A percentile compares a stretch with the other conserved stretches of the same genome.
Evolutionary conservation across 2,329 filamentous ascomycete genomes (phyloP).

Genomic region (Camillea tinctor): DNA sequence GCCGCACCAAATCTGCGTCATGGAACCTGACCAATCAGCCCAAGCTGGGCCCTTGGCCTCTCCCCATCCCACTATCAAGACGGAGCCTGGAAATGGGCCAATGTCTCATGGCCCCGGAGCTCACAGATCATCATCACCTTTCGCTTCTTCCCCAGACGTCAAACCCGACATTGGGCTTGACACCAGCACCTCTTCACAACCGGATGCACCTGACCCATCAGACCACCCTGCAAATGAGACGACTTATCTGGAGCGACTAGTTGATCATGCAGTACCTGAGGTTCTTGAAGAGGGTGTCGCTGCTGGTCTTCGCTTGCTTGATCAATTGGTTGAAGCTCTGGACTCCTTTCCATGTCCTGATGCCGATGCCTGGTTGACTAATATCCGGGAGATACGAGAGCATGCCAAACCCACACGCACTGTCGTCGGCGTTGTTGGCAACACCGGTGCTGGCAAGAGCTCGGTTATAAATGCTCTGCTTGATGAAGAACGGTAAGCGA

Average conservation of each 20-base stretch:
- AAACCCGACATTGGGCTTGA: not conserved
- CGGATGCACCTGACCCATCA: not conserved
- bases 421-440: conserved; percentile 59
- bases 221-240: not conserved
- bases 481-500: conserved; percentile 54
- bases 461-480: conserved; percentile 63
- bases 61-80: not conserved
- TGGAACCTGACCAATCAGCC: not conserved
- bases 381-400: conserved; percentile 41
- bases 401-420: conserved; percentile 37
- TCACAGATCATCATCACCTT: not conserved
- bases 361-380: conserved; percentile 34
- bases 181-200: not conserved
- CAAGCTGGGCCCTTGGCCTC: not conserved
- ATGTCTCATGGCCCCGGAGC: not conserved
- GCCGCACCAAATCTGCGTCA: not conserved
- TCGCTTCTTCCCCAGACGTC: not conserved
- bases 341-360: conserved; percentile 2
- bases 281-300: conserved; percentile 22
- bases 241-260: conserved; percentile 21
- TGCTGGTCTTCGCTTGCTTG: conserved; percentile 16
- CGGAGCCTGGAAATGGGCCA: not conserved
- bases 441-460: conserved; percentile 61
- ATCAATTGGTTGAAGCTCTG: conserved; percentile 14
- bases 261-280: conserved; percentile 9